These are phyloP conservation scores for Aspergillus tamarii DNA, from an alignment of 2,329 filamentous ascomycete species.

Conservation along the genomic window DNA sequence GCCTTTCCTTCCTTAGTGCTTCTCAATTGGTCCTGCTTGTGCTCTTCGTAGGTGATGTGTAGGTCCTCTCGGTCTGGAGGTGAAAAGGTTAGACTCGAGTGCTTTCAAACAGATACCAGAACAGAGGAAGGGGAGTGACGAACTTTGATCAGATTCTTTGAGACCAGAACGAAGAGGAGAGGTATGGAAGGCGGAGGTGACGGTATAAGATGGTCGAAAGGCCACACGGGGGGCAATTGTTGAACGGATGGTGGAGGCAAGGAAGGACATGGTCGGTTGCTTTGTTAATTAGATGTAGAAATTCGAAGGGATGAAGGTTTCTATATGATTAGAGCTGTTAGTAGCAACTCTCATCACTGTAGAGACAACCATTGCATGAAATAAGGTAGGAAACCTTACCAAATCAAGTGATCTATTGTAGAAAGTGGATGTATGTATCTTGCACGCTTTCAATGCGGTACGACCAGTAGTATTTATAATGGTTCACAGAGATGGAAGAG, in stretches of 20 bases:
- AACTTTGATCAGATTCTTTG: conserved; percentile 42
- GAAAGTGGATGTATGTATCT: not conserved
- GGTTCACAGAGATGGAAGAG: not conserved
- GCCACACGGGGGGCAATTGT: conserved; percentile 24
- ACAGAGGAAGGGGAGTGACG: conserved; percentile 10
- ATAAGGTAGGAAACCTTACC: not conserved
- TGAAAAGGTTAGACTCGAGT: not conserved
- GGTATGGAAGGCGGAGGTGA: conserved; percentile 30
- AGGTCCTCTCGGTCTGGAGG: conserved; percentile 47
- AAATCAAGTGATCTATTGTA: not conserved
- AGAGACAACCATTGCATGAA: not conserved
- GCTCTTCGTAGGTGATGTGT: conserved; percentile 47
- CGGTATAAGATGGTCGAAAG: conserved; percentile 23
- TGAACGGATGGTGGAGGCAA: conserved; percentile 31
- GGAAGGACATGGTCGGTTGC: conserved; percentile 39
- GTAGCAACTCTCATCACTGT: not conserved
- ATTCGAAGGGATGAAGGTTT: not conserved
- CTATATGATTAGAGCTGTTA: not conserved
- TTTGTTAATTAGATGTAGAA: not conserved
- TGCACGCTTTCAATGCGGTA: not conserved
- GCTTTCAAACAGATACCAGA: too few species aligned
- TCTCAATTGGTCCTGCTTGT: conserved; percentile 66
- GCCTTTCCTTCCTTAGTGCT: conserved; percentile 62
- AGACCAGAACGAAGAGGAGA: conserved; percentile 30
- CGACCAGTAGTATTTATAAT: not conserved